Percentiles rank a stretch among this genome's conserved stretches.
Evolutionary conservation across 768 basidiomycete species (phyloP).

Genomic region (Floccularia luteovirens): DNA sequence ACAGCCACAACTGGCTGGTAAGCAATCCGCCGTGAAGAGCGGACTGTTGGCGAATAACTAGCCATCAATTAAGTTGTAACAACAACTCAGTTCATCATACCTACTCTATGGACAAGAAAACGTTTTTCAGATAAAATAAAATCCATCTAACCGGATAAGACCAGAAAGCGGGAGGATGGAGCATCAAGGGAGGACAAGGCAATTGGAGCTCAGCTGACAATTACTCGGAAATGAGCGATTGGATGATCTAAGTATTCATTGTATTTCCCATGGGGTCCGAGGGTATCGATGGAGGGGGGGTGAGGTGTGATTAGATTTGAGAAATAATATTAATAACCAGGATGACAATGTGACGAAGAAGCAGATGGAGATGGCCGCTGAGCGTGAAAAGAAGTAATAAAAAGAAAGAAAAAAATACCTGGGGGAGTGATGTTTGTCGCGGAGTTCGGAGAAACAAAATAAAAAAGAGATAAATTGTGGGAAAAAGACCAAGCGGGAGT

Average conservation of each 20-base stretch:
- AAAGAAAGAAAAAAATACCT: slow-evolving; percentile 9
- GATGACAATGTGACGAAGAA: slow-evolving; percentile 22
- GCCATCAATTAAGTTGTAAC: too few relatives aligned
- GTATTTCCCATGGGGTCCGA: slow-evolving; percentile 12
- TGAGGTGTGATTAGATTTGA: slow-evolving; percentile 9
- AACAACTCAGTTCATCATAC: too few relatives aligned
- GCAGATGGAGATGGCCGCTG: slow-evolving; percentile 8
- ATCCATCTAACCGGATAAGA: too few relatives aligned
- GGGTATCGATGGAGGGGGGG: slow-evolving; percentile 2
- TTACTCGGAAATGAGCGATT: slow-evolving; percentile 11
- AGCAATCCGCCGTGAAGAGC: too few relatives aligned
- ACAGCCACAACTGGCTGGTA: too few relatives aligned
- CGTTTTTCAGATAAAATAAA: too few relatives aligned
- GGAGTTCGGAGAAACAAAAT: slow-evolving; percentile 22
- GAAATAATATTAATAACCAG: too few relatives aligned
- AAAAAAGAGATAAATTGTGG: too few relatives aligned
- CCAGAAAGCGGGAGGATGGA: too few relatives aligned
- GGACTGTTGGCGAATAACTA: too few relatives aligned
- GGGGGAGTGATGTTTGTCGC: slow-evolving; percentile 1
- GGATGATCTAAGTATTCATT: slow-evolving; percentile 3
- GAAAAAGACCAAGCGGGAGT: too few relatives aligned
- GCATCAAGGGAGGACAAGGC: slow-evolving; percentile 7
- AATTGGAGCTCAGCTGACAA: slow-evolving; percentile 9
- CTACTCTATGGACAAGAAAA: too few relatives aligned
- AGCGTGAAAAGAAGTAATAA: slow-evolving; percentile 14